phyloP scores from a whole-genome alignment of 371 early-diverging fungal species.

The Mucor sp. region DNA sequence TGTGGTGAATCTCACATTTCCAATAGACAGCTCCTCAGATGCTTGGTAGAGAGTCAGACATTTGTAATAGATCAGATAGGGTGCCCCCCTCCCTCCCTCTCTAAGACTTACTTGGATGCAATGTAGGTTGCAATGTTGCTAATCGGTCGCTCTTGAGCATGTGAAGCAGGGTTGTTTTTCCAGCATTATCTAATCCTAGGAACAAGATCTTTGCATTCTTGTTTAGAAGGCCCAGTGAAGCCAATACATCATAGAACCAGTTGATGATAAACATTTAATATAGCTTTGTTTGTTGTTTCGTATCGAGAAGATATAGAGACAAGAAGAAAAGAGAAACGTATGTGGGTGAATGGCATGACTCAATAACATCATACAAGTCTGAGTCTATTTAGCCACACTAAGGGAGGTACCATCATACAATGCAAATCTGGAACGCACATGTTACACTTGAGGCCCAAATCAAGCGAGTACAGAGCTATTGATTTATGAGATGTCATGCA shows the following conservation, averaged over 20 bases:
- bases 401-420: background rate
- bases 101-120: constrained; percentile 90
- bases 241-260: constrained; percentile 20
- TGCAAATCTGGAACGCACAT: background rate
- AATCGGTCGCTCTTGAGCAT: constrained; percentile 99
- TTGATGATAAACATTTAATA: constrained; percentile 19
- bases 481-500: no score
- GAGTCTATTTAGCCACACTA: background rate
- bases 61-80: no score
- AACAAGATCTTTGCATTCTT: constrained; percentile 99
- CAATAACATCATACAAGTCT: background rate
- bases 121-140: constrained; percentile 95
- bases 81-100: background rate
- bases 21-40: constrained; percentile 95
- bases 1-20: constrained; percentile 94
- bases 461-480: no score
- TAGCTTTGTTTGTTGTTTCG: background rate
- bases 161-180: constrained; percentile 99
- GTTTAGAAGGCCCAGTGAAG: constrained; percentile 83
- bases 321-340: background rate
- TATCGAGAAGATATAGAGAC: background rate
- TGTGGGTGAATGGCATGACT: background rate
- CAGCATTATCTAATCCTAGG: constrained; percentile 99
- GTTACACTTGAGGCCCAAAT: no score
- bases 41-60: constrained; percentile 49